These are phyloP conservation scores for Trapa bicornis DNA, from an alignment of 345 rosid species.

Conservation along the genomic window DNA sequence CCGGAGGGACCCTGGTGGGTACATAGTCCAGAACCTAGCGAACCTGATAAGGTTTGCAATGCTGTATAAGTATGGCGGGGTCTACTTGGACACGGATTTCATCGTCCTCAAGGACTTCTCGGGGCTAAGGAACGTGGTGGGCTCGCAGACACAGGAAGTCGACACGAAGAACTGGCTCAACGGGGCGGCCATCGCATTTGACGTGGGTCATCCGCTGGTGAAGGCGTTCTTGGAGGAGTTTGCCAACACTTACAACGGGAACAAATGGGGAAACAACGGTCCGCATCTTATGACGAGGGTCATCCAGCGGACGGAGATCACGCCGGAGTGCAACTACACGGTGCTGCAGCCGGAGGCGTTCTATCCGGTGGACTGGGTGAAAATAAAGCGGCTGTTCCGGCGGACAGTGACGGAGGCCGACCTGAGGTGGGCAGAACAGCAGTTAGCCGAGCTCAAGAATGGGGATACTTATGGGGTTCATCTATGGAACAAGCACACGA, in stretches of 20 bases:
- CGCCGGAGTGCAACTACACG: constrained; percentile 25
- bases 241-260: constrained; percentile 56
- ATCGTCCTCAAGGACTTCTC: constrained; percentile 45
- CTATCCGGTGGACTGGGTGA: constrained; percentile 58
- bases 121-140: constrained; percentile 47
- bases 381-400: constrained; percentile 36
- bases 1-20: constrained; percentile 38
- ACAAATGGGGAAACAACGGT: constrained; percentile 78
- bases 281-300: constrained; percentile 69
- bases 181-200: constrained; percentile 60
- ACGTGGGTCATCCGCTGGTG: constrained; percentile 48
- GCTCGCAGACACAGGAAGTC: constrained; percentile 49
- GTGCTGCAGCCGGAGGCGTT: constrained; percentile 51
- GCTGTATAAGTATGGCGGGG: constrained; percentile 68
- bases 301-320: constrained; percentile 24
- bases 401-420: constrained; percentile 25
- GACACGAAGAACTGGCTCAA: constrained; percentile 42
- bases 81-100: constrained; percentile 63
- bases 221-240: constrained; percentile 55
- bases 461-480: constrained; percentile 38
- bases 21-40: constrained; percentile 55
- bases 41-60: constrained; percentile 54
- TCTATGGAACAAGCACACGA: constrained; percentile 64
- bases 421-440: constrained; percentile 29
- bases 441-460: constrained; percentile 32